Percentiles rank a stretch among this genome's conserved stretches.
Evolutionary conservation across 148 eudicot genomes (phyloP).

Genomic region (Cornus suecica): DNA sequence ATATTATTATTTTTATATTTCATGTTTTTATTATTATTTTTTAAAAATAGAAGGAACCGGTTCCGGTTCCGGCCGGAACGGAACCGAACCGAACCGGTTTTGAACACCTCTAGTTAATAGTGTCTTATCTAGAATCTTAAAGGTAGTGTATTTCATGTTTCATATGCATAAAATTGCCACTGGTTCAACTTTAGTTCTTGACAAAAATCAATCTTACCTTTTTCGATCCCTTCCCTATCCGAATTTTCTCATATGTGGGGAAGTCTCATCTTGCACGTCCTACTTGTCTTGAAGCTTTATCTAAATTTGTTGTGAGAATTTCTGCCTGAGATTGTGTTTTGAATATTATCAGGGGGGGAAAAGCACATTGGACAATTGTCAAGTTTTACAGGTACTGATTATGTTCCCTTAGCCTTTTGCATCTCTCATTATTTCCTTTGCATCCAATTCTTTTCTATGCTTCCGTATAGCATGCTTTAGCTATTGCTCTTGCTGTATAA

Average conservation of each 20-base stretch:
- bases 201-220: background rate
- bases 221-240: background rate
- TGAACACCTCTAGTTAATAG: no score
- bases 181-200: background rate
- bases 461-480: background rate
- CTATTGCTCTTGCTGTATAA: background rate
- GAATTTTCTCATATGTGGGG: background rate
- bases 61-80: no score
- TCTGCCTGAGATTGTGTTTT: constrained; percentile 10
- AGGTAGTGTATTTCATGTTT: background rate
- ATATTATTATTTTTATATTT: no score
- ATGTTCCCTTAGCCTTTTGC: background rate
- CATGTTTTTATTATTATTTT: no score
- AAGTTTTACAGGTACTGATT: constrained; percentile 79
- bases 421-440: background rate
- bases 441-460: constrained; percentile 1
- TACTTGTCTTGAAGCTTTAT: background rate
- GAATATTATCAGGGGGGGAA: constrained; percentile 71
- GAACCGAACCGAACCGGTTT: no score
- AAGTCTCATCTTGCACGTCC: background rate
- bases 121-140: background rate
- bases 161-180: background rate
- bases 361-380: constrained; percentile 96
- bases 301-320: background rate
- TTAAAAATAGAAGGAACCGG: no score